These are phyloP conservation scores for Drosera spatulata DNA, from an alignment of 179 eudicot genomes.

Conservation along the genomic window DNA sequence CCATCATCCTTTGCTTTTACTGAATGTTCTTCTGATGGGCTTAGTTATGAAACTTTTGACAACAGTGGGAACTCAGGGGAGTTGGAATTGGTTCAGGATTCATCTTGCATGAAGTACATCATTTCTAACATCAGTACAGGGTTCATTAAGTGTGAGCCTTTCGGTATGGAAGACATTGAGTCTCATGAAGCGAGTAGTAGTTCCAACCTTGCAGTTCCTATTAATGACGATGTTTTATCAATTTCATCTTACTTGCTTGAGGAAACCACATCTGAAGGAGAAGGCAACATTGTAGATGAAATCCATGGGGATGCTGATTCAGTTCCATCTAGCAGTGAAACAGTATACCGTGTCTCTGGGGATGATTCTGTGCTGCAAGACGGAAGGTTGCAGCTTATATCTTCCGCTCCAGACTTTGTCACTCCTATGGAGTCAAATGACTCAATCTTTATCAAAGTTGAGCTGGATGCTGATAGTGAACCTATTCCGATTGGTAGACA, in stretches of 20 bases:
- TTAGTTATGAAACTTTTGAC: conserved; percentile 15
- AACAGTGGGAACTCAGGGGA: conserved; percentile 27
- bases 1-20: conserved; percentile 13
- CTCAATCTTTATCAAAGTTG: conserved; percentile 4
- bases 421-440: conserved; percentile 6
- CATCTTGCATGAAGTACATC: conserved; percentile 48
- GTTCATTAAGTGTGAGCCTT: conserved; percentile 80
- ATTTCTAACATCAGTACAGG: conserved; percentile 54
- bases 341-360: neutral
- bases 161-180: conserved; percentile 57
- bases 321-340: conserved; percentile 4
- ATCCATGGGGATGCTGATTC: neutral
- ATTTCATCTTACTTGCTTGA: conserved; percentile 14
- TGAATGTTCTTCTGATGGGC: conserved; percentile 17
- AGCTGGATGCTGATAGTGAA: conserved; percentile 12
- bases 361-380: conserved; percentile 6
- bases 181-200: conserved; percentile 16
- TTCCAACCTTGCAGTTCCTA: conserved; percentile 10
- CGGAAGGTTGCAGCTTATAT: conserved; percentile 7
- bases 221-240: conserved; percentile 10
- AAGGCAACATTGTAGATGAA: conserved; percentile 1
- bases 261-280: conserved; percentile 13
- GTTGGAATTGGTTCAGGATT: conserved; percentile 68
- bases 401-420: neutral
- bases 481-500: conserved; percentile 19